phyloP scores from a whole-genome alignment of 139 green algal genomes.

The Tetraselmis chui region DNA sequence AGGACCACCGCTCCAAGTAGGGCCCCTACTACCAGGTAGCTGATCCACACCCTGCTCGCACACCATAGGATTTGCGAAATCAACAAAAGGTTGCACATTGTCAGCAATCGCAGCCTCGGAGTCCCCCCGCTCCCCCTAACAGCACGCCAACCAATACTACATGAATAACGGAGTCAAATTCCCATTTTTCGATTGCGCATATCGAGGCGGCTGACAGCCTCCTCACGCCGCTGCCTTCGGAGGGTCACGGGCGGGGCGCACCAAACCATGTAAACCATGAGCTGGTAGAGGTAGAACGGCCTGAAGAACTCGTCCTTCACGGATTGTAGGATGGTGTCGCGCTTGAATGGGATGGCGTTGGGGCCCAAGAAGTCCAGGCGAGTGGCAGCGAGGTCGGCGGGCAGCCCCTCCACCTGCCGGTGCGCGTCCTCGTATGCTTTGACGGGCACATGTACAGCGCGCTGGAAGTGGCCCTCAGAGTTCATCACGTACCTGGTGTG shows the following conservation, averaged over 20 bases:
- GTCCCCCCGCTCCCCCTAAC: too few species aligned
- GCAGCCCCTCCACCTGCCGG: not conserved
- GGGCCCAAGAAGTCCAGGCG: constrained; percentile 9
- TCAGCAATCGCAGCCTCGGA: too few species aligned
- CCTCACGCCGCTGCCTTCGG: too few species aligned
- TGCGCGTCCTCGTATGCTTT: not conserved
- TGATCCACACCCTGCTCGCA: not conserved
- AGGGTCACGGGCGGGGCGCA: not conserved
- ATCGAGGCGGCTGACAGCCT: too few species aligned
- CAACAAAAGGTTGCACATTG: too few species aligned
- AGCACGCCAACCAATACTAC: too few species aligned
- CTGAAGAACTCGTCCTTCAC: constrained; percentile 13
- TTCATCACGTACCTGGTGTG: not conserved
- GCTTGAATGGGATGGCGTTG: constrained; percentile 12
- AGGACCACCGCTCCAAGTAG: constrained; percentile 4
- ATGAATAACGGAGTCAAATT: too few species aligned
- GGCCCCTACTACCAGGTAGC: constrained; percentile 8
- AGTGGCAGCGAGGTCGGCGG: not conserved
- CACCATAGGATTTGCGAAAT: too few species aligned
- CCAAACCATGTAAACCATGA: constrained; percentile 14
- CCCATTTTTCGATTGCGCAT: too few species aligned
- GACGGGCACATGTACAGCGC: not conserved
- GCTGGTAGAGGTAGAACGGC: constrained; percentile 19
- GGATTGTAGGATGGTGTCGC: not conserved
- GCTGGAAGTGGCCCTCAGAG: not conserved